Base-by-base conservation (phyloP, 352 stramenopile species). In the Phytophthora quininea region DNA sequence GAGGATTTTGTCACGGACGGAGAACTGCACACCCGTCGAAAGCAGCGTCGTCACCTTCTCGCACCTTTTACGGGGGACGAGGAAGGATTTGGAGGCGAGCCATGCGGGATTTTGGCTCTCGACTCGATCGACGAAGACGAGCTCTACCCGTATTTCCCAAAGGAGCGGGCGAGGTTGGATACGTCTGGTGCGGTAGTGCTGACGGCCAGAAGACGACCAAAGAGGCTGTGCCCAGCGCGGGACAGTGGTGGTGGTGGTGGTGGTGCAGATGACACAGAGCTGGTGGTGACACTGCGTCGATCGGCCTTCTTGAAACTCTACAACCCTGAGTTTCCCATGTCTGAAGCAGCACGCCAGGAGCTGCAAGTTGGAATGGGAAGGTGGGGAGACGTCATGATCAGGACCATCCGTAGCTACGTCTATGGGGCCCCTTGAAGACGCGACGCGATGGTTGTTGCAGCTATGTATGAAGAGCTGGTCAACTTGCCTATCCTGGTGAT, bases 261-360 rank as follows among this genome's bases (percentile, higher is more conserved):
- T 31, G 8, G 5, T 8, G 6, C 12, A 47, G 51, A 48, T 19
- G 37, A 59, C 0, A 58, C 14, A n/a, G 58, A 67, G 29, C 11
- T 78, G 12, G 62, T 82, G 3, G 75, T 83, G 9, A 71, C 68
- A 2, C 24, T 83, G 3, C 64, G 58, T 19, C 69, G 74, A 30
- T 52, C 57, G 7, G 64, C 48, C 11, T 72, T 70, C 19, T 48
- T 79, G 2, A 73, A 56, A 37, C 57, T 79, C 15, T 50, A 74
- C 32, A 55, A 57, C 6, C 64, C 71, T 2, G 29, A 61, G 51
- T 77, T 82, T n/a, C 32, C 49, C 3, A 3, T 79, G 10, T 54
- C 59, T 8, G 19, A 59, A 24, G 29, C 50, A 15, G 35, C 53
- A 5, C 47, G 40, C 9, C 58, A 71, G 42, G 63, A 69, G 31